These are phyloP conservation scores for Zygotorulaspora sp. DNA, from an alignment of 805 yeast species.

Conservation along the genomic window DNA sequence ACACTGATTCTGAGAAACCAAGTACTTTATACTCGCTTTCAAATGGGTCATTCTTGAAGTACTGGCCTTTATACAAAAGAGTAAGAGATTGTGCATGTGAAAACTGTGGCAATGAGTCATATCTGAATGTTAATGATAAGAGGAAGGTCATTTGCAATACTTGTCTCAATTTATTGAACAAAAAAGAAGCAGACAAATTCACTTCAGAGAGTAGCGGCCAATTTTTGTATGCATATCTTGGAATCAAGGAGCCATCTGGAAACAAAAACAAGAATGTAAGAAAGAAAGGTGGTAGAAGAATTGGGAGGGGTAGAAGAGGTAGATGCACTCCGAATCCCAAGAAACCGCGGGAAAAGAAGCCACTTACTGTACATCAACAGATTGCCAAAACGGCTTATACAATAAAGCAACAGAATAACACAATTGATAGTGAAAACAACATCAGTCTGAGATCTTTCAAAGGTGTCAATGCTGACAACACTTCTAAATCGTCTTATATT, in stretches of 20 bases:
- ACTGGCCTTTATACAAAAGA: constrained; percentile 43
- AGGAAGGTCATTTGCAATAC: constrained; percentile 40
- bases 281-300: constrained; percentile 33
- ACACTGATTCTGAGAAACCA: constrained; percentile 37
- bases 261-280: constrained; percentile 10
- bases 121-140: constrained; percentile 37
- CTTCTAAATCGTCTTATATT: not conserved
- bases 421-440: constrained; percentile 39
- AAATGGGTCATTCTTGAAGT: constrained; percentile 53
- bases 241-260: constrained; percentile 40
- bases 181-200: constrained; percentile 22
- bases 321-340: constrained; percentile 12
- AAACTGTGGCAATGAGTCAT: constrained; percentile 41
- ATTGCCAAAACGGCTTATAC: constrained; percentile 27
- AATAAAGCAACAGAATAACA: constrained; percentile 33
- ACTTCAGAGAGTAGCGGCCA: constrained; percentile 45
- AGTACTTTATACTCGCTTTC: constrained; percentile 47
- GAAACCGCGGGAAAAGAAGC: constrained; percentile 18
- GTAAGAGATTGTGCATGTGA: constrained; percentile 50
- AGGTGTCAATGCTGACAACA: constrained; percentile 29
- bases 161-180: constrained; percentile 36
- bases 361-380: constrained; percentile 27
- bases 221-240: constrained; percentile 45
- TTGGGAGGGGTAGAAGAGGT: constrained; percentile 35
- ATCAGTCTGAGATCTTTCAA: constrained; percentile 39